Conservation (phyloP, 2,329 filamentous ascomycete species). For the Aspergillus sp. region DNA sequence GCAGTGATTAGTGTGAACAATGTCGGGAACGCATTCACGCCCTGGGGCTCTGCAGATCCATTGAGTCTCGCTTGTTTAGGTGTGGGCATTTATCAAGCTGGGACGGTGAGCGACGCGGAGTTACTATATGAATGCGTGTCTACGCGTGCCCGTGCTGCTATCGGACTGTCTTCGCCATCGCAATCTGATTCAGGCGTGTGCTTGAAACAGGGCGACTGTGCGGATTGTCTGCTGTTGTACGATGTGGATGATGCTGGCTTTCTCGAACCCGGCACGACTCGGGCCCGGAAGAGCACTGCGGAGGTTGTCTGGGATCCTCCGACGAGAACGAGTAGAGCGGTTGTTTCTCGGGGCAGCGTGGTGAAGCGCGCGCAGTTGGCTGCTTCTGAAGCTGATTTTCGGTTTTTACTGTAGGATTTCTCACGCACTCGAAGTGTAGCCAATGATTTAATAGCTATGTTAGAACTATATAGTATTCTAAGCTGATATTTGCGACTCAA, state of each 20-base stretch:
- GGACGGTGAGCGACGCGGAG: constrained; percentile 59
- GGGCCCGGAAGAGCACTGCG: constrained; percentile 30
- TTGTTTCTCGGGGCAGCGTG: constrained; percentile 24
- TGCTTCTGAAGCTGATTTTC: constrained; percentile 1
- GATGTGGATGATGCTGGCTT: constrained; percentile 34
- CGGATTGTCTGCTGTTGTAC: constrained; percentile 26
- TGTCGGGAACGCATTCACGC: constrained; percentile 73
- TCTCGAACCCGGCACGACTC: constrained; percentile 13
- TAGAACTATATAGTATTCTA: neutral
- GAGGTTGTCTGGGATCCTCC: constrained; percentile 42
- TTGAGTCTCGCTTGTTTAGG: constrained; percentile 61
- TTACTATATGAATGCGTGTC: constrained; percentile 58
- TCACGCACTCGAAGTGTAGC: neutral
- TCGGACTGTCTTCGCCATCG: constrained; percentile 26
- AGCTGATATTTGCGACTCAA: neutral
- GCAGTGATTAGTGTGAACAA: constrained; percentile 69
- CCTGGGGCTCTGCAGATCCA: constrained; percentile 67
- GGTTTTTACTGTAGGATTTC: constrained; percentile 1
- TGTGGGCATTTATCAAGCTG: constrained; percentile 67
- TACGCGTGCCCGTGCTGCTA: constrained; percentile 40
- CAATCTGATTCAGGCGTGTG: neutral
- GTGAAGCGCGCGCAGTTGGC: constrained; percentile 9
- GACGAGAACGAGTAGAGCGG: constrained; percentile 23
- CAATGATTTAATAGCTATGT: neutral
- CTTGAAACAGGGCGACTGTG: constrained; percentile 11